These are phyloP conservation scores for Pythium rishiriense DNA, from an alignment of 352 stramenopile genomes.

Conservation along the genomic window DNA sequence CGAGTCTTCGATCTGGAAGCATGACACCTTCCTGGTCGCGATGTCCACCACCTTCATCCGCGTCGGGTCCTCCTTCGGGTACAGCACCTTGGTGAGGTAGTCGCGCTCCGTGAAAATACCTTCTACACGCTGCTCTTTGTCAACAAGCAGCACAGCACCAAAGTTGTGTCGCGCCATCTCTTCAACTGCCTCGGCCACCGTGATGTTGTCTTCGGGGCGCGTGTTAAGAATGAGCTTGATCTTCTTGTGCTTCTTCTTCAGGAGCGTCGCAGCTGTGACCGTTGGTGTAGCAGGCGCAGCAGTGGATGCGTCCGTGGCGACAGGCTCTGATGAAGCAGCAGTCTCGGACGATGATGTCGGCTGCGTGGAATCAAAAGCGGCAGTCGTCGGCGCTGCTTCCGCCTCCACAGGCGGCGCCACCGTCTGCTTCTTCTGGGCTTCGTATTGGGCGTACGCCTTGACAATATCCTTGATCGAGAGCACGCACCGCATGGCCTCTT, in stretches of 20 bases:
- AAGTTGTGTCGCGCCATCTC: conserved; percentile 81
- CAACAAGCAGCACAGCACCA: conserved; percentile 77
- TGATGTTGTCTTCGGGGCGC: conserved; percentile 73
- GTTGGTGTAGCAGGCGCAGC: conserved; percentile 21
- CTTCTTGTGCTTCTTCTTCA: conserved; percentile 86
- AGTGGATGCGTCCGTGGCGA: conserved; percentile 6
- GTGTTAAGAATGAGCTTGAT: conserved; percentile 85
- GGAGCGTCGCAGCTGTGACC: conserved; percentile 62
- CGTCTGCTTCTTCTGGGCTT: conserved; percentile 51
- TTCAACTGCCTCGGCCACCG: conserved; percentile 70
- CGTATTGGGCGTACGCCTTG: conserved; percentile 70
- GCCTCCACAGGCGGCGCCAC: background rate
- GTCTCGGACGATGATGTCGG: background rate
- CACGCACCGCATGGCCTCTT: conserved; percentile 84
- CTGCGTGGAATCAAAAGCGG: background rate
- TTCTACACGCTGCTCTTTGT: conserved; percentile 80
- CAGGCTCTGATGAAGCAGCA: conserved; percentile 2
- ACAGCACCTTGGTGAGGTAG: conserved; percentile 80
- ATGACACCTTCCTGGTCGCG: conserved; percentile 51
- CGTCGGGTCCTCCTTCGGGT: conserved; percentile 63
- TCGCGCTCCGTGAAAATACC: conserved; percentile 87
- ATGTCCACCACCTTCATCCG: conserved; percentile 59
- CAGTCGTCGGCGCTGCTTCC: background rate
- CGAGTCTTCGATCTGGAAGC: conserved; percentile 75
- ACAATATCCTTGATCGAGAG: conserved; percentile 87